Evolutionary conservation across 108 stramenopile genomes (phyloP).

Genomic region (Stephanodiscus minutulus): DNA sequence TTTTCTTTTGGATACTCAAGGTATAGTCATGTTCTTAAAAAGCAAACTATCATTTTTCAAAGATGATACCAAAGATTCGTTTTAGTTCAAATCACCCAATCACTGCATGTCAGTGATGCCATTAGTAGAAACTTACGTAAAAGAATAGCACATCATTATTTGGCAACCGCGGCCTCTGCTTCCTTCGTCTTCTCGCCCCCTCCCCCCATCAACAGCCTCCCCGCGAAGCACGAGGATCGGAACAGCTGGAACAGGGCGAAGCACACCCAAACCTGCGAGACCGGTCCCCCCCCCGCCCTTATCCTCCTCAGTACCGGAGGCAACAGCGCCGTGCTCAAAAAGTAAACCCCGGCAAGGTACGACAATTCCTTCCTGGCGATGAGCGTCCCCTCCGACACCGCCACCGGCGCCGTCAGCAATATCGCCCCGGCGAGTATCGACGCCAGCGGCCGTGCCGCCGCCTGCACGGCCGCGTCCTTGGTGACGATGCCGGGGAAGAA

Average conservation of each 20-base stretch:
- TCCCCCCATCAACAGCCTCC: slow-evolving; percentile 57
- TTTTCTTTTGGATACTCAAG: too few relatives aligned
- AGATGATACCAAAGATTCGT: too few relatives aligned
- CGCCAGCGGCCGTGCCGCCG: slow-evolving; percentile 77
- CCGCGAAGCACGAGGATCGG: slow-evolving; percentile 74
- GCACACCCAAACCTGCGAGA: slow-evolving; percentile 79
- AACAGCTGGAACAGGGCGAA: slow-evolving; percentile 87
- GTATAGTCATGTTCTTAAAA: too few relatives aligned
- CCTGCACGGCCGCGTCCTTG: slow-evolving; percentile 65
- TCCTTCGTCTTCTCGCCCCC: slow-evolving; percentile 14
- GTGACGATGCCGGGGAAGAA: slow-evolving; percentile 69
- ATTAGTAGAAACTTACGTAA: neutral
- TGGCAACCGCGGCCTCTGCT: slow-evolving; percentile 8
- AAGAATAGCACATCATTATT: neutral
- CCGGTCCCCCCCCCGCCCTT: slow-evolving; percentile 63
- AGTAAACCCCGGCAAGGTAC: slow-evolving; percentile 74
- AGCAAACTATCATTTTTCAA: too few relatives aligned
- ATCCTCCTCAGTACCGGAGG: slow-evolving; percentile 72
- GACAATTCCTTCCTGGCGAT: slow-evolving; percentile 75
- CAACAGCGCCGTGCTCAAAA: slow-evolving; percentile 74
- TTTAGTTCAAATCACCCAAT: neutral
- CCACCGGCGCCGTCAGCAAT: slow-evolving; percentile 82
- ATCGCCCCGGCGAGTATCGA: slow-evolving; percentile 68
- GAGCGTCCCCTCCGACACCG: slow-evolving; percentile 82
- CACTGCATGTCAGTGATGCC: neutral